Conservation (phyloP, 345 rosid genomes). For the Durio zibethinus region DNA sequence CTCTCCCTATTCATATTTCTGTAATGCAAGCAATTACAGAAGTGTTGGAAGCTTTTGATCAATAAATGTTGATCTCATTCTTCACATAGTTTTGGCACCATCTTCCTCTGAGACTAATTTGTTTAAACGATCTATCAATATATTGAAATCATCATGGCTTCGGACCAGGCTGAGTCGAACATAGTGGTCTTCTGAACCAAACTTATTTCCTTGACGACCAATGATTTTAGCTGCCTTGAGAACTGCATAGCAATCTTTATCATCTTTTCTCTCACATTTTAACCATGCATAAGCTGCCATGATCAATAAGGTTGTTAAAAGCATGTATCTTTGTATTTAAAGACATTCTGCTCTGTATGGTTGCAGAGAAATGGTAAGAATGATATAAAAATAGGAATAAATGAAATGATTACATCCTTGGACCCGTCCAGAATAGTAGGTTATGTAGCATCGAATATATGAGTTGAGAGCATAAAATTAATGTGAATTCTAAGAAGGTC, state of each 20-base stretch:
- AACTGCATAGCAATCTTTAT: conserved; percentile 40
- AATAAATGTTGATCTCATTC: not conserved
- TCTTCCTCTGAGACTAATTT: conserved; percentile 28
- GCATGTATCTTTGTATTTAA: not conserved
- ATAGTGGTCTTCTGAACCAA: conserved; percentile 32
- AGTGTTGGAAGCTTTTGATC: not conserved
- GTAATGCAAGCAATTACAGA: not conserved
- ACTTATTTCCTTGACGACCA: conserved; percentile 39
- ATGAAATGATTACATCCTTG: not conserved
- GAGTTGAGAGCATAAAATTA: not conserved
- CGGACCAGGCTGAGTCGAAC: conserved; percentile 57
- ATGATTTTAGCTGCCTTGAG: conserved; percentile 46
- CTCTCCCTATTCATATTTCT: not conserved
- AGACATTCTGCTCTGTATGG: not conserved
- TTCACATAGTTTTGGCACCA: conserved; percentile 19
- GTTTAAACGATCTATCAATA: conserved; percentile 30
- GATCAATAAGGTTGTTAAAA: not conserved
- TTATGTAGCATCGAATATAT: not conserved
- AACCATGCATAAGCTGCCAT: conserved; percentile 67
- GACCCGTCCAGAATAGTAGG: not conserved
- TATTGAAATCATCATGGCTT: conserved; percentile 58
- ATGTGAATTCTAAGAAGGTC: not conserved
- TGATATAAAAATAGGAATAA: not conserved
- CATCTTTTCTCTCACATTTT: conserved; percentile 57
- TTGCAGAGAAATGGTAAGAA: not conserved